Evolutionary conservation across 2,329 filamentous ascomycete genomes (phyloP).

Genomic region (Xylaria sp.): DNA sequence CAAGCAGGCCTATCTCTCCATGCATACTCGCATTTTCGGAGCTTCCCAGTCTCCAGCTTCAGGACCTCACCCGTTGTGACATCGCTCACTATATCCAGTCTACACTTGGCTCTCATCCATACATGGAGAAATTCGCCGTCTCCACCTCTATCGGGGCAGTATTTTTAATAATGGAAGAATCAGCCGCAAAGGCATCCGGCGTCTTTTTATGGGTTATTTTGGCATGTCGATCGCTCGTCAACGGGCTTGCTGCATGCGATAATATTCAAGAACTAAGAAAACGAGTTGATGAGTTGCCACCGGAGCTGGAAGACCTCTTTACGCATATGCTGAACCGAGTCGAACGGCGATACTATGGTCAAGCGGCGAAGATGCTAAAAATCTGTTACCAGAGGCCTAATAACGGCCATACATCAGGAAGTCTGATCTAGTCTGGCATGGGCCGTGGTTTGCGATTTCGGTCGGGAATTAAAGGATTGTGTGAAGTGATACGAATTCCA

Average conservation of each 20-base stretch:
- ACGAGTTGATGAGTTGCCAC: not conserved
- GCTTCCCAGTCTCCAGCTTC: not conserved
- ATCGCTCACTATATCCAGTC: constrained; percentile 4
- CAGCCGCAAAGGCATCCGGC: not conserved
- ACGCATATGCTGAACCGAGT: not conserved
- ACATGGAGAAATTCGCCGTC: not conserved
- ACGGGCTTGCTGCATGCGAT: not conserved
- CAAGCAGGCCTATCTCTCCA: not conserved
- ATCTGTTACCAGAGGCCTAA: not conserved
- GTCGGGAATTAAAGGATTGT: not conserved
- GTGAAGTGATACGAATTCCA: not conserved
- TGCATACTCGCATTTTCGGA: not conserved
- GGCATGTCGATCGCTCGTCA: not conserved
- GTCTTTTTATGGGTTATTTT: constrained; percentile 11
- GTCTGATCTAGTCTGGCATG: not conserved
- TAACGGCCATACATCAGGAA: no score
- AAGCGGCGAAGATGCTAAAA: not conserved
- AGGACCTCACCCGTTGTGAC: constrained; percentile 15
- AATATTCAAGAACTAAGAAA: not conserved
- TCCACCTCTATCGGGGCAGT: not conserved
- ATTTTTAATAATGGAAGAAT: not conserved
- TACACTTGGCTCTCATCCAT: not conserved
- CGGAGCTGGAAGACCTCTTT: constrained; percentile 4
- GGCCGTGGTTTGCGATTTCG: not conserved
- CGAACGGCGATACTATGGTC: not conserved